Percentiles rank a stretch among this genome's conserved stretches.
Conservation (phyloP, 805 yeast genomes). For the Candida fluviatilis region DNA sequence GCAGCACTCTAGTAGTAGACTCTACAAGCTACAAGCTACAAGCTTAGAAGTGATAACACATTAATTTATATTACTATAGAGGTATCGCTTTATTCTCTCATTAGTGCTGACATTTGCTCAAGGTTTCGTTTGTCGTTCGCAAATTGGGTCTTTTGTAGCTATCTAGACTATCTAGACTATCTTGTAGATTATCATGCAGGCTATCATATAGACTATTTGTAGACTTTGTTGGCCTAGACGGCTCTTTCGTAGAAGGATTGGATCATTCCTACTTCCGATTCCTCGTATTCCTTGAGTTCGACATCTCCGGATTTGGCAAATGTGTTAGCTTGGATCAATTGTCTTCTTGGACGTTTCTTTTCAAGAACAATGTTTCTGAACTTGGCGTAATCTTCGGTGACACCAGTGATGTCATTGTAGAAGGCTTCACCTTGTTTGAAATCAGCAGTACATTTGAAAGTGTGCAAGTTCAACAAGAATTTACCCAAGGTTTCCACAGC, state of each 20-base stretch:
- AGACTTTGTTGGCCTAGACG: slow-evolving; percentile 13
- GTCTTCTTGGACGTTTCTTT: slow-evolving; percentile 80
- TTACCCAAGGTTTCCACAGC: slow-evolving; percentile 75
- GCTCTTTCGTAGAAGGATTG: slow-evolving; percentile 62
- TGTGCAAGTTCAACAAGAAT: slow-evolving; percentile 67
- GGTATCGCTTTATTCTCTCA: too few relatives aligned
- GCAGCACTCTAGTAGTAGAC: too few relatives aligned
- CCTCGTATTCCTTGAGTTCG: slow-evolving; percentile 67
- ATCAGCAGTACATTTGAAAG: slow-evolving; percentile 77
- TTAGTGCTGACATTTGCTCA: too few relatives aligned
- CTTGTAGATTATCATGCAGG: too few relatives aligned
- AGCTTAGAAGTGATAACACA: too few relatives aligned
- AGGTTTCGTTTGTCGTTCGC: too few relatives aligned
- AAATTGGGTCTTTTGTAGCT: too few relatives aligned
- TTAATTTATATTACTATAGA: too few relatives aligned
- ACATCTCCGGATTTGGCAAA: slow-evolving; percentile 36
- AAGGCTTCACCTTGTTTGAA: slow-evolving; percentile 58
- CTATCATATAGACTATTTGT: background rate
- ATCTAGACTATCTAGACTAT: too few relatives aligned
- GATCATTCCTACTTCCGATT: slow-evolving; percentile 71
- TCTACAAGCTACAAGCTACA: too few relatives aligned
- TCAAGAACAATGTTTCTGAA: slow-evolving; percentile 65
- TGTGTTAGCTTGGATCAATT: slow-evolving; percentile 81
- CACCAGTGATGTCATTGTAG: slow-evolving; percentile 66
- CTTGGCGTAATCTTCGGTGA: slow-evolving; percentile 55